Conservation (phyloP, 257 asterid species). For the Coffea eugenioides region DNA sequence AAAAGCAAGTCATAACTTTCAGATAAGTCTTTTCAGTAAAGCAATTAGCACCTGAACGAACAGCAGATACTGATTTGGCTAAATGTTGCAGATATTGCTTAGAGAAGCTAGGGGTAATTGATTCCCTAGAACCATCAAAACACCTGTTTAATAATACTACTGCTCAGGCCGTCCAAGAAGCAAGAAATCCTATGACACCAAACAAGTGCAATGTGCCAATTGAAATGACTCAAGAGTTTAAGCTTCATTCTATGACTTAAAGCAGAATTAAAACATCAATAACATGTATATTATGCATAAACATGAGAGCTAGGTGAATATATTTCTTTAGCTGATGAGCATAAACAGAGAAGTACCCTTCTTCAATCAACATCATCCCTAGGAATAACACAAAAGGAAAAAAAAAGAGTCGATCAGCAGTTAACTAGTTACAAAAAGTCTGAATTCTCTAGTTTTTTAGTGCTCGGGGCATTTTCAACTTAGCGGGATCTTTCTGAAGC, state of each 20-base stretch:
- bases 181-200: not conserved
- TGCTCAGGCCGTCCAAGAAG: not conserved
- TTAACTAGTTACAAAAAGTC: not conserved
- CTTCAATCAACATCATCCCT: not conserved
- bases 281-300: too few relatives aligned
- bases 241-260: not conserved
- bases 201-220: not conserved
- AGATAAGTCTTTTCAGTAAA: not conserved
- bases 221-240: not conserved
- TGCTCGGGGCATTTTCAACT: not conserved
- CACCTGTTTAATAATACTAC: not conserved
- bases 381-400: too few relatives aligned
- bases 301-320: too few relatives aligned
- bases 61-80: not conserved
- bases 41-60: conserved; percentile 10
- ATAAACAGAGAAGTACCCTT: not conserved
- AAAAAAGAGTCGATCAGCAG: not conserved
- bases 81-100: not conserved
- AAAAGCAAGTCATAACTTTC: not conserved
- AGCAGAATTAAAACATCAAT: not conserved
- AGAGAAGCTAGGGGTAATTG: not conserved
- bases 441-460: not conserved
- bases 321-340: not conserved
- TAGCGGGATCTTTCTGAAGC: too few relatives aligned
- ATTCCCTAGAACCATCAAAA: conserved; percentile 9